Evolutionary conservation across 148 eudicot genomes (phyloP).

Genomic region (Camellia sinensis): DNA sequence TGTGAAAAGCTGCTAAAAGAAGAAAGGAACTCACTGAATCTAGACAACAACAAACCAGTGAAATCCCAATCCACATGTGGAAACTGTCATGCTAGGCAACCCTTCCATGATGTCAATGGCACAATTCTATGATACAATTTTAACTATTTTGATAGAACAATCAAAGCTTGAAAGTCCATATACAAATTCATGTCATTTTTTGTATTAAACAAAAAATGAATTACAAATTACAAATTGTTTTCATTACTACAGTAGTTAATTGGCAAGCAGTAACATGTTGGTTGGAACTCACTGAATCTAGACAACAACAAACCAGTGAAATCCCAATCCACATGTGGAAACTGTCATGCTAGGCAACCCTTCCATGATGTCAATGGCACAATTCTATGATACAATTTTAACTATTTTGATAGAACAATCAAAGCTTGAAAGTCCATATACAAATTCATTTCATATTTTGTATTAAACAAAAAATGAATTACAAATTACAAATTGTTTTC

Average conservation of each 20-base stretch:
- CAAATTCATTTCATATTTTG: slow-evolving; percentile 1
- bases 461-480: not conserved
- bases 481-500: not conserved
- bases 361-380: not conserved
- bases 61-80: no score
- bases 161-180: not conserved
- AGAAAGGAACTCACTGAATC: no score
- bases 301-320: no score
- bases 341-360: not conserved
- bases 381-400: not conserved
- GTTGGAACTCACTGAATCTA: no score
- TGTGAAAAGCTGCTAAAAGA: slow-evolving; percentile 1
- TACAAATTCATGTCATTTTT: not conserved
- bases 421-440: not conserved
- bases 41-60: no score
- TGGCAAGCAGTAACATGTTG: not conserved
- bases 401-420: not conserved
- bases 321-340: no score
- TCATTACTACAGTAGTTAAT: not conserved
- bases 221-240: not conserved
- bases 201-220: not conserved
- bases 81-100: not conserved
- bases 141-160: not conserved
- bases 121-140: not conserved
- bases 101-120: no score